Percentiles rank a stretch among this genome's conserved stretches.
These are phyloP conservation scores for Triangularia setosa DNA, from an alignment of 2,329 filamentous ascomycete species.

Conservation along the genomic window DNA sequence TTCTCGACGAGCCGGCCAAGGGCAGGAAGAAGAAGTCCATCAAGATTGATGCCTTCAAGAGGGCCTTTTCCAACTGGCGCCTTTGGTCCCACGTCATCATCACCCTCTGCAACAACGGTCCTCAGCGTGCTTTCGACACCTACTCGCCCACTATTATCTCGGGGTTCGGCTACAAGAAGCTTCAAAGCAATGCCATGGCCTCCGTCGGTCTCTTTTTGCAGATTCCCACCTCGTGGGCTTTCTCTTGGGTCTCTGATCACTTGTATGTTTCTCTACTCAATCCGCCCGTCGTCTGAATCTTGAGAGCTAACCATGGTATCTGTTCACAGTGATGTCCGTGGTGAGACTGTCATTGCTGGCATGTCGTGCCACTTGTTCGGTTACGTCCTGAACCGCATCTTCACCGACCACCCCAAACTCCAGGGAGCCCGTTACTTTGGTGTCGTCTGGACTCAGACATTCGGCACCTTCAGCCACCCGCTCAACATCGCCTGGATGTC, in stretches of 20 bases:
- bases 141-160: slow-evolving; percentile 53
- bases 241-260: slow-evolving; percentile 51
- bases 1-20: slow-evolving; percentile 43
- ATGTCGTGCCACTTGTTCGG: slow-evolving; percentile 46
- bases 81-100: slow-evolving; percentile 51
- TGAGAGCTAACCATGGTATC: not conserved
- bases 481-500: slow-evolving; percentile 60
- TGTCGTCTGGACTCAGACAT: slow-evolving; percentile 53
- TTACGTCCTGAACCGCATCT: slow-evolving; percentile 51
- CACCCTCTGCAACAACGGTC: slow-evolving; percentile 46
- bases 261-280: slow-evolving; percentile 37
- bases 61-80: slow-evolving; percentile 47
- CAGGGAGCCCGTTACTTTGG: slow-evolving; percentile 49
- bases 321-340: slow-evolving; percentile 40
- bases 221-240: slow-evolving; percentile 48
- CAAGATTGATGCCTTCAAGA: slow-evolving; percentile 41
- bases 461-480: slow-evolving; percentile 52
- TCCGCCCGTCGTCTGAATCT: not conserved
- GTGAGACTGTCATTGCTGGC: slow-evolving; percentile 49
- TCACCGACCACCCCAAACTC: slow-evolving; percentile 40
- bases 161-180: slow-evolving; percentile 46
- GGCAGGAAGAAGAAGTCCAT: slow-evolving; percentile 47
- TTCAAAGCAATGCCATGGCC: slow-evolving; percentile 50
- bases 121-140: slow-evolving; percentile 46
- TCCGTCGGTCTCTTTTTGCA: slow-evolving; percentile 52